A percentile compares a stretch with the other conserved stretches of the same genome.
phyloP scores from a whole-genome alignment of 2,329 filamentous ascomycete species.

The Madurella fahalii region DNA sequence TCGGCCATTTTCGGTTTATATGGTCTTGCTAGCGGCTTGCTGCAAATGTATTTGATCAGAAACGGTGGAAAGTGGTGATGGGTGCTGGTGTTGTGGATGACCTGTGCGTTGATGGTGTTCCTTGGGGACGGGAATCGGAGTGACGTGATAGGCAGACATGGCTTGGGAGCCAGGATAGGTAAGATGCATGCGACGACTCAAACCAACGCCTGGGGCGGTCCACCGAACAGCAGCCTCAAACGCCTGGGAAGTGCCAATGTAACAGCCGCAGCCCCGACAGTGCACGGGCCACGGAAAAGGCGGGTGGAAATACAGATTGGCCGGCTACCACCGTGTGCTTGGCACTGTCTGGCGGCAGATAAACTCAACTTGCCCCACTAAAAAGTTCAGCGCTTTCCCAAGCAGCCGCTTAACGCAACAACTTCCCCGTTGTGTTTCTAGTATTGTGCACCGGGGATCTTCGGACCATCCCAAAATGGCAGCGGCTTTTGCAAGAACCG shows the following conservation, averaged over 20 bases:
- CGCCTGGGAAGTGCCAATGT: background rate
- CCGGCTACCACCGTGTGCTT: background rate
- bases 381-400: conserved; percentile 26
- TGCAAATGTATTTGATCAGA: background rate
- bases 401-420: background rate
- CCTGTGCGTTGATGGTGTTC: conserved; percentile 10
- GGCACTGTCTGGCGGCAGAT: background rate
- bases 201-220: conserved; percentile 14
- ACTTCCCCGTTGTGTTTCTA: background rate
- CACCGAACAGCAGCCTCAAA: conserved; percentile 4
- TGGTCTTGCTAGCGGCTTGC: background rate
- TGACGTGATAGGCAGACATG: conserved; percentile 28
- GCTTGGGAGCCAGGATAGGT: conserved; percentile 11
- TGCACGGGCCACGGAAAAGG: conserved; percentile 9
- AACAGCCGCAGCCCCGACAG: background rate
- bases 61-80: background rate
- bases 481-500: conserved; percentile 9
- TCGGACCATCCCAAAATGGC: conserved; percentile 6
- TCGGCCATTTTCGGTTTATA: conserved; percentile 60
- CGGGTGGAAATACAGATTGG: background rate
- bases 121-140: conserved; percentile 15
- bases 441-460: background rate
- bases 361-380: conserved; percentile 25
- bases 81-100: background rate
- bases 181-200: conserved; percentile 10